These are phyloP conservation scores for Phialocephala subalpina DNA, from an alignment of 2,329 filamentous ascomycete species.

Conservation along the genomic window DNA sequence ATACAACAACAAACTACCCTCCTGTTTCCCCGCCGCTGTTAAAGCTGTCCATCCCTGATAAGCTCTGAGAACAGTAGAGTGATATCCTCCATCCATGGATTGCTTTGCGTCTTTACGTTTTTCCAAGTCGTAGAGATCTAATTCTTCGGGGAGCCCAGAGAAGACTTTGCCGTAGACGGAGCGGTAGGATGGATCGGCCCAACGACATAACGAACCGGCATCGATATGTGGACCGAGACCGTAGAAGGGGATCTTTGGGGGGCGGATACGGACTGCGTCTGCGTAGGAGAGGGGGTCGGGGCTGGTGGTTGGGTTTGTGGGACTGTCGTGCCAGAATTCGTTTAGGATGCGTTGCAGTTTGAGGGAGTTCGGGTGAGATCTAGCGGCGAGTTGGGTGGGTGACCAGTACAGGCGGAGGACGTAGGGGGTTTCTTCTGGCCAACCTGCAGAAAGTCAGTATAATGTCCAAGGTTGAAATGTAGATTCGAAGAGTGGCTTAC, in stretches of 20 bases:
- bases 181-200: conserved; percentile 50
- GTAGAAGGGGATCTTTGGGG: conserved; percentile 48
- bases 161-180: conserved; percentile 49
- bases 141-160: conserved; percentile 46
- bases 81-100: conserved; percentile 33
- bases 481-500: background rate
- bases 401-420: conserved; percentile 51
- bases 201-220: conserved; percentile 52
- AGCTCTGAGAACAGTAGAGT: conserved; percentile 49
- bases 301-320: conserved; percentile 37
- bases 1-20: conserved; percentile 51
- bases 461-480: background rate
- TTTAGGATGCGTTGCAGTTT: conserved; percentile 48
- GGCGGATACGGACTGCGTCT: conserved; percentile 50
- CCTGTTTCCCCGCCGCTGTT: conserved; percentile 44
- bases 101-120: conserved; percentile 47
- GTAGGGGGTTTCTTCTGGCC: conserved; percentile 48
- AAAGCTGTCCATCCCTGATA: conserved; percentile 54
- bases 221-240: conserved; percentile 54
- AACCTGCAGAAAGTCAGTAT: conserved; percentile 35
- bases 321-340: conserved; percentile 48
- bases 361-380: conserved; percentile 49
- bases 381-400: conserved; percentile 48
- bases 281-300: conserved; percentile 49
- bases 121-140: conserved; percentile 49